phyloP scores from a whole-genome alignment of 257 asterid species.

The Cynanchum wilfordii region DNA sequence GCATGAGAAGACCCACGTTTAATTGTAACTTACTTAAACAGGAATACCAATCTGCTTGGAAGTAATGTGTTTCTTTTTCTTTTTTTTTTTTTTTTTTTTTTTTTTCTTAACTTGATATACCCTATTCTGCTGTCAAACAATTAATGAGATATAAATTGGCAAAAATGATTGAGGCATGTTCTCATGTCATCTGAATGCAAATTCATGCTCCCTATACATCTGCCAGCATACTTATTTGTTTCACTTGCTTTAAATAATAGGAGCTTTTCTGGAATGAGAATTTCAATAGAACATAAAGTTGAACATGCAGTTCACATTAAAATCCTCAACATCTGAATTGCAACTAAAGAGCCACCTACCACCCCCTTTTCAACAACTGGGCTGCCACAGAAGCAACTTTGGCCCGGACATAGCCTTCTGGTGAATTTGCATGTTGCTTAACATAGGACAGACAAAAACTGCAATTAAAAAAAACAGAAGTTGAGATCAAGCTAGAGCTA shows the following conservation, averaged over 20 bases:
- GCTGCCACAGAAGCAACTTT: constrained; percentile 92
- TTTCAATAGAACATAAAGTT: neutral
- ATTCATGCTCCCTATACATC: neutral
- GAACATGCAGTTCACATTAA: neutral
- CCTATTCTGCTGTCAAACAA: neutral
- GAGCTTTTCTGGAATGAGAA: neutral
- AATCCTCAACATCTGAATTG: constrained; percentile 1
- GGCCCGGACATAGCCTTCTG: constrained; percentile 74
- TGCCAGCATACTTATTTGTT: neutral
- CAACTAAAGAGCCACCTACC: constrained; percentile 51
- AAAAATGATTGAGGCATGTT: neutral
- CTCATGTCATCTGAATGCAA: neutral
- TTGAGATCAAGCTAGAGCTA: constrained; percentile 8
- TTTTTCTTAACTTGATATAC: neutral
- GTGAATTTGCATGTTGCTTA: constrained; percentile 64
- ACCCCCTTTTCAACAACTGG: constrained; percentile 91
- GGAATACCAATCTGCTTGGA: neutral
- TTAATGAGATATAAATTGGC: neutral
- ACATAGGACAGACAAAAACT: constrained; percentile 77
- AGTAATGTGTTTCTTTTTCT: neutral
- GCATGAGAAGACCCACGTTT: neutral
- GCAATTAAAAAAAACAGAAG: constrained; percentile 32
- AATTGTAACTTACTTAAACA: neutral
- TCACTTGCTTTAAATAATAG: neutral
- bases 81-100: neutral